Evolutionary conservation across 768 basidiomycete species (phyloP), one percentile per base, ranked within the genome.

Genomic region (Xanthoconium purpureum): DNA sequence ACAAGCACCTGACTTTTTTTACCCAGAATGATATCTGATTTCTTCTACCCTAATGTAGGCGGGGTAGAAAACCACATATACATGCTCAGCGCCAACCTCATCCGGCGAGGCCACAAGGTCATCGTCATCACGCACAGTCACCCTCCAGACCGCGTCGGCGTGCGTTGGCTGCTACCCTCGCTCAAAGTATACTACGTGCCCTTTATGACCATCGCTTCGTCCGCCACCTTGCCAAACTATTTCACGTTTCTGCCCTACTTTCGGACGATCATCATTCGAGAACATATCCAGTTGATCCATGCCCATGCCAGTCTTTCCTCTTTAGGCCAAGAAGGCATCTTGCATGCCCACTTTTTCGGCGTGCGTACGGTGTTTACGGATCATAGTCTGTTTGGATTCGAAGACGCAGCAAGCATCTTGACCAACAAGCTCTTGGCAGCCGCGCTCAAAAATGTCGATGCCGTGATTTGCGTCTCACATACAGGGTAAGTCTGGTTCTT

Each of bases 61-160:
- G 97, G 97, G 9, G 96, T 99, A 33, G 97, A 98, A 74, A 95
- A 86, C 57, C 94, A 97, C 71, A 95, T 98, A 37, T 98, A 92
- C 73, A 91, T 91, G 83, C 80, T 99, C 46, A 87, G 88, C 55
- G 85, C 89, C 18, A 87, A 88, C 47, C 84, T 98, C 40, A 83
- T 94, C 52, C 78, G 79, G 40, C 81, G 82, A 39, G 94, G 94
- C 5, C 95, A 99, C 73, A 93, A 90, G 73, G 94, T 99, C 53
- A 87, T 98, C 59, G 86, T 96, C 38, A 89, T 99, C 56, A 98
- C 96, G 0, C 97, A 99, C 68, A 86, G 89, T 56, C 92, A 96
- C 66, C 80, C 86, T 7, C 87, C 89, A 29, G 85, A 89, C 66
- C 87, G 95, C 29, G 84, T 88, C 47, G 96, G 95, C 8, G 77